These are phyloP conservation scores for Macrotyloma uniflorum DNA, from an alignment of 306 rosid genomes.

Conservation along the genomic window DNA sequence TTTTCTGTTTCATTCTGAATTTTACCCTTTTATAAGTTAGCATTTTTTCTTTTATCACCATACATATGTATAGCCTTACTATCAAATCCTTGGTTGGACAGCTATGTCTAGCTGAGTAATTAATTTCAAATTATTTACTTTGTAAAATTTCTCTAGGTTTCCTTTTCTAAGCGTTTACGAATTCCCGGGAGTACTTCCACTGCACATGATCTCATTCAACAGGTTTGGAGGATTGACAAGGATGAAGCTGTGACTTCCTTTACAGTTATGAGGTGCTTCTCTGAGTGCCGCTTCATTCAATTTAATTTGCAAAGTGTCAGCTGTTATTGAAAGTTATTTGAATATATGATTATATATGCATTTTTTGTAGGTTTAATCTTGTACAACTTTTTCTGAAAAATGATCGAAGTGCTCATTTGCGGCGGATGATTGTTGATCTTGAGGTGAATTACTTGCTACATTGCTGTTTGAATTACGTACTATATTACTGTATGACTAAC, in stretches of 20 bases:
- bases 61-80: background rate
- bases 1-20: slow-evolving; percentile 26
- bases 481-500: background rate
- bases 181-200: slow-evolving; percentile 77
- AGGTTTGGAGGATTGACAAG: slow-evolving; percentile 88
- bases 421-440: slow-evolving; percentile 88
- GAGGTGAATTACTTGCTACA: slow-evolving; percentile 53
- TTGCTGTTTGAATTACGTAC: slow-evolving; percentile 10
- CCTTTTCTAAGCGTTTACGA: slow-evolving; percentile 76
- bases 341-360: slow-evolving; percentile 39
- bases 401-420: slow-evolving; percentile 64
- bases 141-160: slow-evolving; percentile 57
- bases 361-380: slow-evolving; percentile 75
- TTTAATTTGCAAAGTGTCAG: slow-evolving; percentile 9
- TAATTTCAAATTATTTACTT: slow-evolving; percentile 25
- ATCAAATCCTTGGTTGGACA: slow-evolving; percentile 21
- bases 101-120: slow-evolving; percentile 13
- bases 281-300: slow-evolving; percentile 13
- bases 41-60: slow-evolving; percentile 18
- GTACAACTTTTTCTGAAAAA: slow-evolving; percentile 76
- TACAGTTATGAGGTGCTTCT: slow-evolving; percentile 81
- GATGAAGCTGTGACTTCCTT: slow-evolving; percentile 77
- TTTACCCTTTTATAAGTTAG: background rate
- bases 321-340: slow-evolving; percentile 11
- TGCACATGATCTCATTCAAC: slow-evolving; percentile 59